These are phyloP conservation scores for Phytopythium aichiense DNA, from an alignment of 352 stramenopile genomes.

Conservation along the genomic window DNA sequence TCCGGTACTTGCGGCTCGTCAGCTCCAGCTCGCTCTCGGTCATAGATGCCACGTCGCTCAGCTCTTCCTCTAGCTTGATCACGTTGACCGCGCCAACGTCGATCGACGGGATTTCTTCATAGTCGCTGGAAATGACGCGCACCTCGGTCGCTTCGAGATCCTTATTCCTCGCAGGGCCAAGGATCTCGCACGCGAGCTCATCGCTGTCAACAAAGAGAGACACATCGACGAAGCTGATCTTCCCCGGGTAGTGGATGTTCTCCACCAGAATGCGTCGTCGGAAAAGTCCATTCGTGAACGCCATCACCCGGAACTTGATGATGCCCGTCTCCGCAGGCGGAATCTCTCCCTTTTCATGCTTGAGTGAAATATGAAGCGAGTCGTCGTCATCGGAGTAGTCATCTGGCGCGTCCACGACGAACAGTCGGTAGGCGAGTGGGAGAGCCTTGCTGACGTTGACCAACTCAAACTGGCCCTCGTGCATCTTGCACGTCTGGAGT, in stretches of 20 bases:
- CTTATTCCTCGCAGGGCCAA: conserved; percentile 5
- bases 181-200: conserved; percentile 39
- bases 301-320: conserved; percentile 62
- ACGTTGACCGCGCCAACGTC: conserved; percentile 67
- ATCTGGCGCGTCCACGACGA: conserved; percentile 53
- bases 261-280: conserved; percentile 77
- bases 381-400: conserved; percentile 79
- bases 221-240: conserved; percentile 74
- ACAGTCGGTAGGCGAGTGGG: conserved; percentile 70
- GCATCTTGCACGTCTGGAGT: conserved; percentile 36
- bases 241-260: conserved; percentile 79
- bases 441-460: conserved; percentile 81
- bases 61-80: conserved; percentile 68
- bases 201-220: conserved; percentile 82
- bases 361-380: conserved; percentile 59
- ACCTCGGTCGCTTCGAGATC: not conserved
- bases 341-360: conserved; percentile 73
- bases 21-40: conserved; percentile 28
- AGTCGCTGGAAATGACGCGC: not conserved
- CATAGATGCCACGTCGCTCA: conserved; percentile 24
- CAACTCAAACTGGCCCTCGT: conserved; percentile 72
- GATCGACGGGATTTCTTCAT: conserved; percentile 13
- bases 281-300: conserved; percentile 74
- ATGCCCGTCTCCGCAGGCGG: conserved; percentile 41
- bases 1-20: conserved; percentile 49